A percentile compares a stretch with the other conserved stretches of the same genome.
Conservation (phyloP, 495 filamentous ascomycete genomes). For the Mytilinidion resinicola region DNA sequence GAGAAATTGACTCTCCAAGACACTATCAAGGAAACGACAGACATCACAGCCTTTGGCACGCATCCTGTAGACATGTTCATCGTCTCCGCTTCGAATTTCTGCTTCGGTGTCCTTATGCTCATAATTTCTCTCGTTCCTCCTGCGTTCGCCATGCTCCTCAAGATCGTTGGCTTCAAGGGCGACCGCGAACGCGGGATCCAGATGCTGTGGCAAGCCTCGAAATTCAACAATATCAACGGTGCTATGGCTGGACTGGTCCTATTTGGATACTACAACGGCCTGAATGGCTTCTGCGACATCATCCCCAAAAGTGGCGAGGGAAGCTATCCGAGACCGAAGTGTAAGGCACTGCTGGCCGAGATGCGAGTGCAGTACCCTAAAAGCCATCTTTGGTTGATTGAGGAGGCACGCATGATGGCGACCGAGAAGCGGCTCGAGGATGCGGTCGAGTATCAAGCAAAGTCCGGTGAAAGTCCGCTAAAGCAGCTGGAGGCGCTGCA, state of each 20-base stretch:
- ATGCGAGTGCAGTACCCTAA: constrained; percentile 78
- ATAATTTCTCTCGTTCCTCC: constrained; percentile 89
- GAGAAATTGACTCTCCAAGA: constrained; percentile 14
- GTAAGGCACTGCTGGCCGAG: constrained; percentile 58
- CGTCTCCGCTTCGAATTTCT: constrained; percentile 80
- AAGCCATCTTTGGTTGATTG: constrained; percentile 79
- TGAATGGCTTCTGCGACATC: constrained; percentile 83
- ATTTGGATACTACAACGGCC: constrained; percentile 79
- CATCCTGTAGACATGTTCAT: constrained; percentile 73
- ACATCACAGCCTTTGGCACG: constrained; percentile 52
- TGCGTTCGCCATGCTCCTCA: constrained; percentile 73
- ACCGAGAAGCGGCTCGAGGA: constrained; percentile 60
- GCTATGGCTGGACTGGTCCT: constrained; percentile 78
- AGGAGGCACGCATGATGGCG: constrained; percentile 76
- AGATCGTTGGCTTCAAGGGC: constrained; percentile 85
- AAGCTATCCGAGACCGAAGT: constrained; percentile 67
- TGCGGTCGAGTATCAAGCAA: constrained; percentile 57
- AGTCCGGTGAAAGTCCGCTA: constrained; percentile 59
- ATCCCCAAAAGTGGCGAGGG: constrained; percentile 55
- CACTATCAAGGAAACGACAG: constrained; percentile 24
- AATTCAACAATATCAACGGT: constrained; percentile 82
- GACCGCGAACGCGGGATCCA: constrained; percentile 76
- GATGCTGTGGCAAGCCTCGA: constrained; percentile 90
- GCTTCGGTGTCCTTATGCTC: constrained; percentile 78
- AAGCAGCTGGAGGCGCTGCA: constrained; percentile 76